Base-by-base conservation (phyloP, 2,329 filamentous ascomycete genomes). In the Venturia oleaginea region DNA sequence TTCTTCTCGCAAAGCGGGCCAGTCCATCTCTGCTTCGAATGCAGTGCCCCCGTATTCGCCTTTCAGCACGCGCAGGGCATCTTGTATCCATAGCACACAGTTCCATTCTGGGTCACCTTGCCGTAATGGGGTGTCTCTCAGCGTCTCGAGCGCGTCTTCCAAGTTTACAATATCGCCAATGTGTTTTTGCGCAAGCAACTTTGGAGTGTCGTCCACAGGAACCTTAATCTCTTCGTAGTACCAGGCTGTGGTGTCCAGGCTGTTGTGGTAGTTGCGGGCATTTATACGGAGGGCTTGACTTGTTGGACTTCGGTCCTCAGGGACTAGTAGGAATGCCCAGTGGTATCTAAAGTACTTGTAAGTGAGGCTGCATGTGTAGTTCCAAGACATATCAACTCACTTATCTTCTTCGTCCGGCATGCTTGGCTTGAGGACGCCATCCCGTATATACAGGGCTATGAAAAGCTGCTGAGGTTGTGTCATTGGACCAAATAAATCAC, bases 221-320 rank as follows among this genome's bases (percentile, higher is more conserved):
- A 57, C 51, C 19, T 57, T 57, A 15, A 57, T 57, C 34, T 57
- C 51, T n/a, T 57, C 51, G 27, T 57, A 57, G 51, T 57, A 57
- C 51, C 51, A 57, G 15, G 51, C 51, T 19, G 51, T 57, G 30
- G 51, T 57, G 30, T 57, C 51, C 7, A 57, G 51, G 19, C 27
- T 57, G 51, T 57, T 57, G 27, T 57, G 51, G 51, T 57, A 57
- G 11, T 57, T 57, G 24, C 51, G 51, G 17, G 51, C 51, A 34
- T 57, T 57, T 34, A 57, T 57, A 30, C 51, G 51, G 15, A 57
- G 22, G 51, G 51, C 51, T 19, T 57, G 51, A 22, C 27, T 34
- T 34, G 51, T 57, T 27, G 51, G 51, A 34, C 30, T 57, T 7
- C 8, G 51, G 8, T 57, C 51, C 10, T 3, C 34, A 34, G 51